Conservation (phyloP, 2,329 filamentous ascomycete genomes). For the Dactylellina leptospora region DNA sequence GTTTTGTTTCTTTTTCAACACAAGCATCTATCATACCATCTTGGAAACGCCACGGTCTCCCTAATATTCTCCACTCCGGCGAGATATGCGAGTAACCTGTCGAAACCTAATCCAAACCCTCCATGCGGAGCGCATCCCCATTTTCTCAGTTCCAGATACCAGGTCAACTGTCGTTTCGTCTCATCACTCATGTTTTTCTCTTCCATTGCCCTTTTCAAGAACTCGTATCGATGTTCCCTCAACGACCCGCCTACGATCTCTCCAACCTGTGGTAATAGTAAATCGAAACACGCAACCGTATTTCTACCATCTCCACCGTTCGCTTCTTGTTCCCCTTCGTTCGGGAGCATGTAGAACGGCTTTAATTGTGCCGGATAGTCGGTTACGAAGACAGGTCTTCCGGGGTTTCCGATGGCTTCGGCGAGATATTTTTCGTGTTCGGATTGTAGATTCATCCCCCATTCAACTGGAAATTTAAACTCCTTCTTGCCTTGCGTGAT, state of each 20-base stretch:
- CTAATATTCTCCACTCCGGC: constrained; percentile 82
- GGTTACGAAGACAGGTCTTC: constrained; percentile 82
- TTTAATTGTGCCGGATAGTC: constrained; percentile 90
- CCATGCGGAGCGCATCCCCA: constrained; percentile 94
- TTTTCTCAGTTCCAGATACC: constrained; percentile 87
- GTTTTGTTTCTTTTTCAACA: constrained; percentile 61
- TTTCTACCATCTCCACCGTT: constrained; percentile 55
- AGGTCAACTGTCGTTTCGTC: constrained; percentile 69
- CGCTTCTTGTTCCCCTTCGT: constrained; percentile 56
- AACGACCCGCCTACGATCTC: constrained; percentile 89
- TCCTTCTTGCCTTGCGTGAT: constrained; percentile 62
- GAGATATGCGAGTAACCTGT: constrained; percentile 84
- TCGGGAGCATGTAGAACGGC: constrained; percentile 86
- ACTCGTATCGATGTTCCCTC: constrained; percentile 79
- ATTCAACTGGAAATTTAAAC: constrained; percentile 75
- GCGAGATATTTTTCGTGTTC: constrained; percentile 94
- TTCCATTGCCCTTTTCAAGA: constrained; percentile 65
- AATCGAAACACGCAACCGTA: constrained; percentile 89
- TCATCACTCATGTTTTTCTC: constrained; percentile 59
- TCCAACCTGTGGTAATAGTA: constrained; percentile 83
- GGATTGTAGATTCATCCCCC: constrained; percentile 79
- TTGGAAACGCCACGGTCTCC: constrained; percentile 85
- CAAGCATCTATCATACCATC: constrained; percentile 73
- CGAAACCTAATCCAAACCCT: constrained; percentile 89
- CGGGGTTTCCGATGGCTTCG: constrained; percentile 67